A percentile compares a stretch with the other conserved stretches of the same genome.
phyloP scores from a whole-genome alignment of 1,139 yeast species.

The Sugiyamaella castrensis region DNA sequence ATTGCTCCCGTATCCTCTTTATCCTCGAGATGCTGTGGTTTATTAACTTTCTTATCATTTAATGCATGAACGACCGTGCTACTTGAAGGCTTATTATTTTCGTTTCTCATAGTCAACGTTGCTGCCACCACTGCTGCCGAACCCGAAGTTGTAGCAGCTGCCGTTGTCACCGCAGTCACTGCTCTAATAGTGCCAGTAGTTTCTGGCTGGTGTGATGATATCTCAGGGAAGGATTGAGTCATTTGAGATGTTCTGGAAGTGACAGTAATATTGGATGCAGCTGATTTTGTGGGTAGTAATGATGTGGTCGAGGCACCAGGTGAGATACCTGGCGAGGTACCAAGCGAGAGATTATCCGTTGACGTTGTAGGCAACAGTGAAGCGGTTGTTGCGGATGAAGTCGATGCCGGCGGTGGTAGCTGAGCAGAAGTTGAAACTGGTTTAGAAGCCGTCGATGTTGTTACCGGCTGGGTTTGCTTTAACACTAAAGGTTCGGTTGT shows the following conservation, averaged over 20 bases:
- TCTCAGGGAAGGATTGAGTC: not conserved
- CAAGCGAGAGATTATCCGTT: not conserved
- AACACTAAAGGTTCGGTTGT: not conserved
- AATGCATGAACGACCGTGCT: too few relatives aligned
- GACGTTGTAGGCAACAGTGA: not conserved
- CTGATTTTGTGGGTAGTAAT: not conserved
- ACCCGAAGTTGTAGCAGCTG: too few relatives aligned
- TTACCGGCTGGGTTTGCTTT: constrained; percentile 2
- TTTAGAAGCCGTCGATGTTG: not conserved
- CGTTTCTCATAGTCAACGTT: too few relatives aligned
- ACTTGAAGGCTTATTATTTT: too few relatives aligned
- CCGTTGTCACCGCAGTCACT: too few relatives aligned
- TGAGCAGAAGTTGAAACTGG: not conserved
- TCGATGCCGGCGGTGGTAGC: not conserved
- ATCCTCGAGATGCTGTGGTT: too few relatives aligned
- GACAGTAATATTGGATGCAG: not conserved
- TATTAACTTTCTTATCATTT: too few relatives aligned
- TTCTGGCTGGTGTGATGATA: too few relatives aligned
- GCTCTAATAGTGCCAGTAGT: too few relatives aligned
- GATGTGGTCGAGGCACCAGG: not conserved
- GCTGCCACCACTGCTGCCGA: too few relatives aligned
- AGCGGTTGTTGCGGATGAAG: not conserved
- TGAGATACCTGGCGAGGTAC: not conserved
- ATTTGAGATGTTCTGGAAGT: not conserved
- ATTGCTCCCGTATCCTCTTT: not conserved